A percentile compares a stretch with the other conserved stretches of the same genome.
phyloP scores from a whole-genome alignment of 768 basidiomycete species.

The Tylopilus felleus region DNA sequence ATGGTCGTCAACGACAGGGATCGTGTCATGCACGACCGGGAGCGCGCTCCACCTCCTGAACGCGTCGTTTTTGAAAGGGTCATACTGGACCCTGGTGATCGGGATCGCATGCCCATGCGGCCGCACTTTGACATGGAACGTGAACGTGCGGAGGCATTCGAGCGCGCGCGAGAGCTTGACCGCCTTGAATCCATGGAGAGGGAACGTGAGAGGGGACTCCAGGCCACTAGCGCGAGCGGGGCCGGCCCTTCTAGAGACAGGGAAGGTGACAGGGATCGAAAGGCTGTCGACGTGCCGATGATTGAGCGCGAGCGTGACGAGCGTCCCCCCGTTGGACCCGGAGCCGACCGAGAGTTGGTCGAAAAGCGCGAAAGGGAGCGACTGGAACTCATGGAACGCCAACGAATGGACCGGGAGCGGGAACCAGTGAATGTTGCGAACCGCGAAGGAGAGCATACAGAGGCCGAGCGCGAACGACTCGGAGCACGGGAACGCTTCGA shows the following conservation, averaged over 20 bases:
- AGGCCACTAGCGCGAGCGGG: slow-evolving; percentile 6
- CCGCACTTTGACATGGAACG: slow-evolving; percentile 24
- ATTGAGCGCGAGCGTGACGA: slow-evolving; percentile 24
- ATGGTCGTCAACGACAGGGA: slow-evolving; percentile 24
- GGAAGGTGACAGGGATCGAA: slow-evolving; percentile 25
- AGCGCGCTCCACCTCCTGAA: slow-evolving; percentile 17
- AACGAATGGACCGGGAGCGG: slow-evolving; percentile 18
- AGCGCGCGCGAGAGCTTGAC: slow-evolving; percentile 35
- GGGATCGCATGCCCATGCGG: slow-evolving; percentile 23
- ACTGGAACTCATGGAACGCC: slow-evolving; percentile 24
- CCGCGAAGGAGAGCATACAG: slow-evolving; percentile 22
- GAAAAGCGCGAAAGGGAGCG: slow-evolving; percentile 31
- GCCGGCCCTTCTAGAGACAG: slow-evolving; percentile 18
- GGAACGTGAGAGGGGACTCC: slow-evolving; percentile 29
- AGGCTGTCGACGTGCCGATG: slow-evolving; percentile 11
- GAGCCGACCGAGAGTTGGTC: slow-evolving; percentile 18
- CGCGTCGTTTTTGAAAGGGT: slow-evolving; percentile 17
- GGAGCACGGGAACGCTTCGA: slow-evolving; percentile 28
- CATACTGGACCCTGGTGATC: slow-evolving; percentile 23
- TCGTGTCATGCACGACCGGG: slow-evolving; percentile 23
- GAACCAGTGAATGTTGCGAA: slow-evolving; percentile 12
- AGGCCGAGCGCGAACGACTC: slow-evolving; percentile 26
- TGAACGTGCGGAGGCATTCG: slow-evolving; percentile 28
- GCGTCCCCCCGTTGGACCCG: slow-evolving; percentile 15
- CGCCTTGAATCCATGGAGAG: slow-evolving; percentile 26